These are phyloP conservation scores for Gossypium davidsonii DNA, from an alignment of 441 rosid genomes.

Conservation along the genomic window DNA sequence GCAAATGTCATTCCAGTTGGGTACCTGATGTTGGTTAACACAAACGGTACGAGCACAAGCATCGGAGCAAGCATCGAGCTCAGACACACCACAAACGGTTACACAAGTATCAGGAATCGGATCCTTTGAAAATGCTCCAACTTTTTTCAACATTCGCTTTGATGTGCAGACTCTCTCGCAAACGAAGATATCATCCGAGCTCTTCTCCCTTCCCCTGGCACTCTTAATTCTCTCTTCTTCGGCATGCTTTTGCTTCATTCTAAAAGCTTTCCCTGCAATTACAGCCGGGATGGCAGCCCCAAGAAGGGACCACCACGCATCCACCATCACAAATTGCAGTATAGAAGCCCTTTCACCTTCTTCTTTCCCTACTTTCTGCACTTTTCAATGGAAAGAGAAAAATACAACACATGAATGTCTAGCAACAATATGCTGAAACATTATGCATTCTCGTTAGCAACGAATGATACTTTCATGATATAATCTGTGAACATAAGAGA, in stretches of 20 bases:
- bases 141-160: constrained; percentile 55
- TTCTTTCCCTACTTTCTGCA: constrained; percentile 17
- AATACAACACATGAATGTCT: neutral
- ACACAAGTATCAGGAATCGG: constrained; percentile 53
- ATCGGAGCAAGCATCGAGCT: constrained; percentile 60
- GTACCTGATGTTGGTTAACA: constrained; percentile 54
- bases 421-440: neutral
- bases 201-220: constrained; percentile 52
- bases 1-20: constrained; percentile 62
- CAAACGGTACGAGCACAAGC: constrained; percentile 59
- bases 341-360: neutral
- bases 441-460: neutral
- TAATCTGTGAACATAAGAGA: neutral
- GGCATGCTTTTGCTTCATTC: constrained; percentile 38
- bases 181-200: constrained; percentile 54
- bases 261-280: constrained; percentile 43
- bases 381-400: neutral
- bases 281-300: constrained; percentile 57
- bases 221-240: constrained; percentile 53
- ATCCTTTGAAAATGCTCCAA: constrained; percentile 57
- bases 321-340: constrained; percentile 34
- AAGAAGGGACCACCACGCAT: constrained; percentile 43
- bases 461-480: neutral
- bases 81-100: constrained; percentile 58
- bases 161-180: constrained; percentile 61